A percentile compares a stretch with the other conserved stretches of the same genome.
Evolutionary conservation across 2,329 filamentous ascomycete species (phyloP).

Genomic region (Xylaria sp.): DNA sequence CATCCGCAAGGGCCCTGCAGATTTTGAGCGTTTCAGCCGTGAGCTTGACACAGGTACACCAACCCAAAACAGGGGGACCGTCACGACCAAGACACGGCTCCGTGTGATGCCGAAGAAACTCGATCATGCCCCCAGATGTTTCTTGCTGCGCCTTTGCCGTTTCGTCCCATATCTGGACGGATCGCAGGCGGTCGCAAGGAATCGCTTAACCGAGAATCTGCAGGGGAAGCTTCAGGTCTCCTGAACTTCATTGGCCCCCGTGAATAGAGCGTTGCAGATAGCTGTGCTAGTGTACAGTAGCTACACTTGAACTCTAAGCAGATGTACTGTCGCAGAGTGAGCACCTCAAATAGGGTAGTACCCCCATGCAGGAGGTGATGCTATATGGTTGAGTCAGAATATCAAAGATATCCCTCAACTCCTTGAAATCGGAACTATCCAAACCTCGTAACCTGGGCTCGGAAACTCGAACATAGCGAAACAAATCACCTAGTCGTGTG

Average conservation of each 20-base stretch:
- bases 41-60: conserved; percentile 11
- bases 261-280: conserved; percentile 4
- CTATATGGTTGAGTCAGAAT: not conserved
- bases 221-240: conserved; percentile 18
- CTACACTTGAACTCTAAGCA: not conserved
- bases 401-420: not conserved
- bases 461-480: not conserved
- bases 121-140: conserved; percentile 3
- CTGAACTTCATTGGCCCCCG: conserved; percentile 13
- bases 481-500: not conserved
- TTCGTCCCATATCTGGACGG: conserved; percentile 23
- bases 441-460: not conserved
- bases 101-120: not conserved
- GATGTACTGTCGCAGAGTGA: not conserved
- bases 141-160: conserved; percentile 18
- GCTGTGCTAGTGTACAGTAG: not conserved
- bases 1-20: conserved; percentile 4
- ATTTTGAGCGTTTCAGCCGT: conserved; percentile 16
- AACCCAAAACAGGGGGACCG: conserved; percentile 9
- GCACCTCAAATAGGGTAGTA: conserved; percentile 17
- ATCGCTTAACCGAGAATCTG: conserved; percentile 1
- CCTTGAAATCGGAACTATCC: not conserved
- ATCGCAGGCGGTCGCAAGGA: not conserved
- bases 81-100: conserved; percentile 8
- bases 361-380: conserved; percentile 2